Conservation (phyloP, 805 yeast genomes). For the Wickerhamiella sorbophila region DNA sequence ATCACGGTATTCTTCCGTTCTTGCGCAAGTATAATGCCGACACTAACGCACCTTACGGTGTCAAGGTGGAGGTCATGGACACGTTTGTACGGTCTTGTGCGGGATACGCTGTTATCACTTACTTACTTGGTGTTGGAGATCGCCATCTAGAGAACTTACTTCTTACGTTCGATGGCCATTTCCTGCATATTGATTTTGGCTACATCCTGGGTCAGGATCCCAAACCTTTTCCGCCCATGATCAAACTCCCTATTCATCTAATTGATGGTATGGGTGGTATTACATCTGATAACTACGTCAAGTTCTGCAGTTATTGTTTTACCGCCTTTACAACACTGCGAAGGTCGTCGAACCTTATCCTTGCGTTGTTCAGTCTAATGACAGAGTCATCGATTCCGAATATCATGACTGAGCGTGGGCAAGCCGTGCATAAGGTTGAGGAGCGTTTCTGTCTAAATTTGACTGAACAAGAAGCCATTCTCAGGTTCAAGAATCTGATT, state of each 20-base stretch:
- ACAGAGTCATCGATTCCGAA: conserved; percentile 87
- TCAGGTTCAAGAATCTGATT: conserved; percentile 86
- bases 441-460: conserved; percentile 88
- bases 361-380: conserved; percentile 88
- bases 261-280: conserved; percentile 98
- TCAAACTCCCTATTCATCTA: conserved; percentile 93
- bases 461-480: conserved; percentile 90
- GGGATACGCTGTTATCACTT: conserved; percentile 94
- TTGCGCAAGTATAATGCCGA: conserved; percentile 55
- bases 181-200: conserved; percentile 97
- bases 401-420: conserved; percentile 65
- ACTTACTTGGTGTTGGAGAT: conserved; percentile 91
- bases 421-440: conserved; percentile 79
- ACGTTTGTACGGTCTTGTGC: conserved; percentile 91
- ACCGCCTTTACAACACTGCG: conserved; percentile 84
- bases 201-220: conserved; percentile 95
- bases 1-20: conserved; percentile 64
- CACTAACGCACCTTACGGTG: conserved; percentile 24
- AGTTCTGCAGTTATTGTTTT: conserved; percentile 85
- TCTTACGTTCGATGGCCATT: conserved; percentile 68
- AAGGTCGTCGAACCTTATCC: conserved; percentile 75
- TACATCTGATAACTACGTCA: conserved; percentile 65
- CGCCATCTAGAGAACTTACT: conserved; percentile 86
- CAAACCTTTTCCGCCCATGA: conserved; percentile 95
- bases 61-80: conserved; percentile 65